phyloP scores from a whole-genome alignment of 1,284 basidiomycete genomes.

The Marasmius fiardii region DNA sequence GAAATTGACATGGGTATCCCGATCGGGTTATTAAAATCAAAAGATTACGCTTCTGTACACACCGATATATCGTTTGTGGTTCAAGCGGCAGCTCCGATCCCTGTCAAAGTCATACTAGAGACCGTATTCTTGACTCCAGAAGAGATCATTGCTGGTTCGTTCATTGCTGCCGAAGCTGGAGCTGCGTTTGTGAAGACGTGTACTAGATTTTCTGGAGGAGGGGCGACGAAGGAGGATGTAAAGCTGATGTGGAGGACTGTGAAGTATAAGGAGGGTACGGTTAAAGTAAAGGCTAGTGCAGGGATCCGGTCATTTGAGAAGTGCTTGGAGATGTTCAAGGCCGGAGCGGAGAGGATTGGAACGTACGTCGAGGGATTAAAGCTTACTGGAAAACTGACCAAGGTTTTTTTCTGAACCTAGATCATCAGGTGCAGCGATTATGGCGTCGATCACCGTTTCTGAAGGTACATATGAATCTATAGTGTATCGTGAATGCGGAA shows the following conservation, averaged over 20 bases:
- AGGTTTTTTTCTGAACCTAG: slow-evolving; percentile 6
- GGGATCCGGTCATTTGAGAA: slow-evolving; percentile 43
- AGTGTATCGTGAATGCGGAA: no score
- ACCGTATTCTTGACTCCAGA: slow-evolving; percentile 38
- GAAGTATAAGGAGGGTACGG: slow-evolving; percentile 30
- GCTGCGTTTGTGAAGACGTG: slow-evolving; percentile 47
- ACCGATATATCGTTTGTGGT: slow-evolving; percentile 37
- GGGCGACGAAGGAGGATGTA: slow-evolving; percentile 39
- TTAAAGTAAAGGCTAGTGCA: slow-evolving; percentile 48
- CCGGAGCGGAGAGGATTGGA: slow-evolving; percentile 48
- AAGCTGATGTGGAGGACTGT: slow-evolving; percentile 37
- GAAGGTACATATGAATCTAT: neutral
- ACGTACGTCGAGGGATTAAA: slow-evolving; percentile 47
- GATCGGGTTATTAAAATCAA: slow-evolving; percentile 38
- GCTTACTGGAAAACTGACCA: slow-evolving; percentile 18
- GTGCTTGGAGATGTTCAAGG: slow-evolving; percentile 40
- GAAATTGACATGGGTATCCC: slow-evolving; percentile 49
- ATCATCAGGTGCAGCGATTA: slow-evolving; percentile 26
- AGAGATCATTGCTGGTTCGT: slow-evolving; percentile 41
- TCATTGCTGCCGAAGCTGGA: slow-evolving; percentile 43
- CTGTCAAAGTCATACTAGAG: slow-evolving; percentile 48
- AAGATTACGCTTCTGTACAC: slow-evolving; percentile 33
- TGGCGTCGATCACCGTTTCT: neutral
- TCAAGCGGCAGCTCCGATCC: slow-evolving; percentile 24
- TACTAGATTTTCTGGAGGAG: slow-evolving; percentile 43